Conservation (phyloP, 2,329 filamentous ascomycete genomes). For the Verticillium nubilum region DNA sequence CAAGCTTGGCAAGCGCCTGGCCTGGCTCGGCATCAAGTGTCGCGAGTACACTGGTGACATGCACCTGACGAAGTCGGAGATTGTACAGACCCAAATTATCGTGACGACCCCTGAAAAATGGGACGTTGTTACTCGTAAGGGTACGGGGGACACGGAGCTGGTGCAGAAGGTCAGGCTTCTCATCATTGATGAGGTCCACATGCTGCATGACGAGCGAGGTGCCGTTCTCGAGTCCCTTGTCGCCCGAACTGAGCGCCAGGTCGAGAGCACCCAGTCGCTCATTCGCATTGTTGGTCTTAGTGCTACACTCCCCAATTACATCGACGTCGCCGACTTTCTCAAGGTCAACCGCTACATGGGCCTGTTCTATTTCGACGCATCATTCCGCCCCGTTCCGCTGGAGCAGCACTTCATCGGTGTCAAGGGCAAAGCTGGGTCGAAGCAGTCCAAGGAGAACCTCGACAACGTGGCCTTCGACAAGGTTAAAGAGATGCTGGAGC, state of each 20-base stretch:
- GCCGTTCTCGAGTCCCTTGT: slow-evolving; percentile 95
- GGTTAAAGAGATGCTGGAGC: slow-evolving; percentile 84
- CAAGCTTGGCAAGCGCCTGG: slow-evolving; percentile 84
- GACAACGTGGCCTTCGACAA: slow-evolving; percentile 89
- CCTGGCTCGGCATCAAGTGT: slow-evolving; percentile 88
- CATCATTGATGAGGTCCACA: slow-evolving; percentile 98
- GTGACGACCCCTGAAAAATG: slow-evolving; percentile 99
- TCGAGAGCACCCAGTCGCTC: slow-evolving; percentile 94
- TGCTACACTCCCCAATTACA: slow-evolving; percentile 91
- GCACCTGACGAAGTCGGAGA: slow-evolving; percentile 96
- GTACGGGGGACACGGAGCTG: slow-evolving; percentile 92
- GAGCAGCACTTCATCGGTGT: slow-evolving; percentile 98
- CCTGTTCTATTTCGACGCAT: slow-evolving; percentile 93
- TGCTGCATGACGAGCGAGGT: slow-evolving; percentile 97
- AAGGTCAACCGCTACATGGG: slow-evolving; percentile 92
- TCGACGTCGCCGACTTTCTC: slow-evolving; percentile 94
- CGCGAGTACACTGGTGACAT: slow-evolving; percentile 97
- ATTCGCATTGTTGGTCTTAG: slow-evolving; percentile 95
- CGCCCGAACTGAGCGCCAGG: slow-evolving; percentile 88
- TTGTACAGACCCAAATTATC: slow-evolving; percentile 93
- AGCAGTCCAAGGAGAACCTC: slow-evolving; percentile 80
- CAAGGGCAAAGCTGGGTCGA: slow-evolving; percentile 81
- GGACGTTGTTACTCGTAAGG: slow-evolving; percentile 97
- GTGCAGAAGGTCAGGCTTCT: slow-evolving; percentile 94
- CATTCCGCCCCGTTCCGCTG: slow-evolving; percentile 90